Percentiles rank a stretch among this genome's conserved stretches.
Conservation (phyloP, 2,329 filamentous ascomycete species). For the Neofusicoccum cordaticola region DNA sequence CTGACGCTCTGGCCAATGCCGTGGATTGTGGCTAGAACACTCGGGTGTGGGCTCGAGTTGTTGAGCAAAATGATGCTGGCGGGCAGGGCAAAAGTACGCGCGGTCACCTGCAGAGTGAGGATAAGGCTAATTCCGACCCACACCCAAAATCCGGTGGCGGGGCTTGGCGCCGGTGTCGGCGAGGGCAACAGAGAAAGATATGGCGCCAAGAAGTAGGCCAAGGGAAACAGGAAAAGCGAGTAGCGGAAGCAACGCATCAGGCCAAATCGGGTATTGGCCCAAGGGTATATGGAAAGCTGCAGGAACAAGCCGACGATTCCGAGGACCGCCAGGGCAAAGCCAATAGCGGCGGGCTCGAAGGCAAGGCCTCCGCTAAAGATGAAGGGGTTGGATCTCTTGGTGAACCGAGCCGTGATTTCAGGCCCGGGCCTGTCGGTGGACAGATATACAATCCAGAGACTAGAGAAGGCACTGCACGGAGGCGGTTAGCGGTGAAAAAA, state of each 20-base stretch:
- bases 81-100: constrained; percentile 65
- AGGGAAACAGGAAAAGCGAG: constrained; percentile 68
- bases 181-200: constrained; percentile 69
- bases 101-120: constrained; percentile 67
- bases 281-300: constrained; percentile 69
- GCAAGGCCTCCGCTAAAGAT: constrained; percentile 71
- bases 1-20: constrained; percentile 57
- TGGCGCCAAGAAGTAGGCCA: constrained; percentile 67
- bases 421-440: constrained; percentile 61
- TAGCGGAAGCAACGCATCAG: constrained; percentile 65
- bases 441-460: constrained; percentile 73
- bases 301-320: constrained; percentile 72
- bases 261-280: constrained; percentile 63
- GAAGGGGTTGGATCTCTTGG: constrained; percentile 35
- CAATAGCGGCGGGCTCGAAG: constrained; percentile 68
- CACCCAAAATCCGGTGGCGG: constrained; percentile 54
- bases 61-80: constrained; percentile 58
- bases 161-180: constrained; percentile 44
- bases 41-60: constrained; percentile 56
- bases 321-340: constrained; percentile 74
- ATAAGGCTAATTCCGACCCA: constrained; percentile 66
- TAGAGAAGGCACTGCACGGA: constrained; percentile 60
- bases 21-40: constrained; percentile 57
- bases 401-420: constrained; percentile 24
- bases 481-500: not conserved